Percentiles rank a stretch among this genome's conserved stretches.
Conservation (phyloP, 2,329 filamentous ascomycete species). For the Ciborinia camelliae region DNA sequence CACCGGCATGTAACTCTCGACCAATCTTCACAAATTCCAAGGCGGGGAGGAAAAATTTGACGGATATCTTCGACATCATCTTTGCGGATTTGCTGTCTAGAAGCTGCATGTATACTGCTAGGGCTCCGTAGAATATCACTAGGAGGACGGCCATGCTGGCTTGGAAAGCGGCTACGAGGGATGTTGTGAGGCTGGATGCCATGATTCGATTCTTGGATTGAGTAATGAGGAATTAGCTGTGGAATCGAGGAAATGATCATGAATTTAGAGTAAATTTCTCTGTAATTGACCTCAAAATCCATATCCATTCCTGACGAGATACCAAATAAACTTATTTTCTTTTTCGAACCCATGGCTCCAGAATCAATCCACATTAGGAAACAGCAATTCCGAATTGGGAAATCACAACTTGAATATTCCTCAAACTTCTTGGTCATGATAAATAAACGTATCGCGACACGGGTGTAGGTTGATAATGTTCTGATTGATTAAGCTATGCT, state of each 20-base stretch:
- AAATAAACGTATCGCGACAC: background rate
- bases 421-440: background rate
- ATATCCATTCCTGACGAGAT: too few relatives aligned
- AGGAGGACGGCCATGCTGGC: slow-evolving; percentile 48
- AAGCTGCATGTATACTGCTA: slow-evolving; percentile 42
- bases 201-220: background rate
- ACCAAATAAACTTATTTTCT: background rate
- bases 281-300: too few relatives aligned
- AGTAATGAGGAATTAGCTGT: too few relatives aligned
- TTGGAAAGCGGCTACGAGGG: slow-evolving; percentile 46
- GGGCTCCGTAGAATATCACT: slow-evolving; percentile 45
- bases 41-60: slow-evolving; percentile 47
- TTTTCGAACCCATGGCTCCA: background rate
- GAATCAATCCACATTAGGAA: background rate
- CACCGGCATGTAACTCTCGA: slow-evolving; percentile 40
- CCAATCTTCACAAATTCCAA: slow-evolving; percentile 47
- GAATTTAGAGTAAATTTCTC: background rate
- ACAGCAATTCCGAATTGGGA: background rate
- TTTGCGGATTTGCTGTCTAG: slow-evolving; percentile 40
- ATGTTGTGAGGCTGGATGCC: slow-evolving; percentile 37
- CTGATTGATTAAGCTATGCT: too few relatives aligned
- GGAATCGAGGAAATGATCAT: background rate
- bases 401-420: background rate
- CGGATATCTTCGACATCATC: slow-evolving; percentile 46
- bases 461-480: too few relatives aligned